Base-by-base conservation (phyloP, 2,329 filamentous ascomycete genomes). In the Neurospora sp. region DNA sequence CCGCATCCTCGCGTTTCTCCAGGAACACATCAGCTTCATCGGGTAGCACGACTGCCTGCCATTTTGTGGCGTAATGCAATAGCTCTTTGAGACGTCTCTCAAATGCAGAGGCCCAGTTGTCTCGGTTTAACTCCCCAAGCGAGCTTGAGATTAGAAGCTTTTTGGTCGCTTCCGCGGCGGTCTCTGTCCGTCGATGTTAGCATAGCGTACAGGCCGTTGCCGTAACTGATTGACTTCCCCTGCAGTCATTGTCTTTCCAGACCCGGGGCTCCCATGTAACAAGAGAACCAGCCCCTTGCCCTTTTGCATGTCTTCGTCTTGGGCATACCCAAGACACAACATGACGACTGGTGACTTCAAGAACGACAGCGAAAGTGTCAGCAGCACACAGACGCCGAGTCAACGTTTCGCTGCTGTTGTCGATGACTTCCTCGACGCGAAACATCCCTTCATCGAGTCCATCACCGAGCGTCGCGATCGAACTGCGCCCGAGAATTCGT, bases 21-120 rank as follows among this genome's bases (percentile, higher is more conserved):
- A 78, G 75, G 74, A 78, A 78, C 23, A 80, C 76, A 67, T 80
- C 79, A 10, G 87, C 89, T 80, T 92, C 90, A 75, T 92, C 90
- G 1, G 92, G 85, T 3, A 93, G 83, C 0, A 92, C 81, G 2
- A 93, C 87, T 0, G 89, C 90, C 66, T 89, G 88, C 91, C 91
- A 92, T 11, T 28, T 67, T 0, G 76, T 77, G 5, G 76, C 77
- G 52, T 77, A 76, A 19, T 72, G 72, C 8, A 78, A 69, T 3
- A 76, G 28, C 19, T 73, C 74, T 66, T 74, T 77, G 8, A 79
- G 73, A 19, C 75, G 72, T 12, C 69, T 72, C 67, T 76, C 76
- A 23, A 78, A 77, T 0, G 28, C 12, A 0, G 39, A 67, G 1
- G 65, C 46, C 15, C 23, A 39, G 43, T 68, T 40, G 15, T 69